Evolutionary conservation across 768 basidiomycete species (phyloP), one percentile per base, ranked within the genome.

Genomic region (Lanmaoa pseudosensibilis): DNA sequence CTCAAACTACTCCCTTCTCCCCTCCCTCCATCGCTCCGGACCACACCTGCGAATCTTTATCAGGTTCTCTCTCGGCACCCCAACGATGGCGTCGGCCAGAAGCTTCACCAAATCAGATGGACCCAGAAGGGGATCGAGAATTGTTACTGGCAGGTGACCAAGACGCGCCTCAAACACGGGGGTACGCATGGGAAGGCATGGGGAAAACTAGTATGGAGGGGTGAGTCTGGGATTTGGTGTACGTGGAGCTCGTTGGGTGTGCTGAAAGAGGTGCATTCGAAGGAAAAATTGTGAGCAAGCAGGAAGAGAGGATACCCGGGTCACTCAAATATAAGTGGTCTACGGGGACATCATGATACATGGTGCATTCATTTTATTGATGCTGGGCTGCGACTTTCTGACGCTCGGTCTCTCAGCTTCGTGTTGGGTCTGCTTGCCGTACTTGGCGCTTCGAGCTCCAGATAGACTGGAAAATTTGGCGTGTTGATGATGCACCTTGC

Each of bases 121-220:
- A 73, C 76, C 32, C 66, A 73, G 32, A 92, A 92, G 73, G 78
- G 82, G 19, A 87, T 92, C 58, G 60, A 69, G 46, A 78, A 81
- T 40, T 87, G 82, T 55, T 91, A 84, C 68, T 94, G 92, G 92
- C 69, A 81, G 36, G 80, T 94, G 40, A 92, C 90, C 4, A 78
- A 81, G 65, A 80, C 88, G 33, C 75, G 77, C 58, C 83, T 92
- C 68, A 94, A 92, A 71, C 75, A 77, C 41, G 85, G 85, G 60
- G 90, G 90, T 27, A 77, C 71, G 27, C 88, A 92, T 62, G 92
- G 92, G 2, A 92, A 86, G 69, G 91, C 83, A 18, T 94, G 92
- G 92, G 92, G 92, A 8, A 76, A 77, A 56, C 74, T 93, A 5
- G 79, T 84, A 53, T 94, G 91, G 90, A 84, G 79, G 76, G 90